phyloP scores from a whole-genome alignment of 2,329 filamentous ascomycete genomes.

The Sclerotinia minor region DNA sequence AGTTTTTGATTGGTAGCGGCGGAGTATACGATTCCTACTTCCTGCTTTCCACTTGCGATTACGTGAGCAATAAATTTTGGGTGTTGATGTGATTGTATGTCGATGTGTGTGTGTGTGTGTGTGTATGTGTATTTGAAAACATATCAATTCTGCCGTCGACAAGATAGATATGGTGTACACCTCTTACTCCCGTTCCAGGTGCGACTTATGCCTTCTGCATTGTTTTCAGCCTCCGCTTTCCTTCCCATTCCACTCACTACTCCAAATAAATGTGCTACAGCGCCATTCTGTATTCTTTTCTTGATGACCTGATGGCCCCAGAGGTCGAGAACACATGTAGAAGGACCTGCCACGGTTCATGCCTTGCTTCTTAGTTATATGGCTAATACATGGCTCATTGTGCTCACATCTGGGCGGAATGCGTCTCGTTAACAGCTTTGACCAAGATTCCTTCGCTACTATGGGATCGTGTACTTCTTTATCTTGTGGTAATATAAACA shows the following conservation, averaged over 20 bases:
- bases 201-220: not conserved
- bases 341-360: conserved; percentile 73
- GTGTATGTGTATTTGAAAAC: not conserved
- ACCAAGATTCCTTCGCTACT: conserved; percentile 79
- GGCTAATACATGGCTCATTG: conserved; percentile 77
- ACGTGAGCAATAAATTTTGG: not conserved
- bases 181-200: not conserved
- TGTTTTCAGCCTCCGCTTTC: not conserved
- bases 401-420: conserved; percentile 81
- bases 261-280: conserved; percentile 74
- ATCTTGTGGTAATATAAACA: conserved; percentile 30
- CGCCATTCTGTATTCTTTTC: conserved; percentile 84
- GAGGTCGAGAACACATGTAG: conserved; percentile 66
- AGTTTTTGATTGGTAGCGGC: not conserved
- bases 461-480: conserved; percentile 63
- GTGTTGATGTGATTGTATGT: not conserved
- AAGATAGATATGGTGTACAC: not conserved
- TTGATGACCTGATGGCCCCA: conserved; percentile 83
- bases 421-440: conserved; percentile 75
- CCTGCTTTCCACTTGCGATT: not conserved
- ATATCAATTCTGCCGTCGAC: conserved; percentile 6
- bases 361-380: conserved; percentile 86
- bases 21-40: not conserved
- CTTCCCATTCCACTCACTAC: conserved; percentile 37
- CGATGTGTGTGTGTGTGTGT: not conserved